A percentile compares a stretch with the other conserved stretches of the same genome.
Evolutionary conservation across 2,329 filamentous ascomycete species (phyloP).

Genomic region (Raffaelea albimanens): DNA sequence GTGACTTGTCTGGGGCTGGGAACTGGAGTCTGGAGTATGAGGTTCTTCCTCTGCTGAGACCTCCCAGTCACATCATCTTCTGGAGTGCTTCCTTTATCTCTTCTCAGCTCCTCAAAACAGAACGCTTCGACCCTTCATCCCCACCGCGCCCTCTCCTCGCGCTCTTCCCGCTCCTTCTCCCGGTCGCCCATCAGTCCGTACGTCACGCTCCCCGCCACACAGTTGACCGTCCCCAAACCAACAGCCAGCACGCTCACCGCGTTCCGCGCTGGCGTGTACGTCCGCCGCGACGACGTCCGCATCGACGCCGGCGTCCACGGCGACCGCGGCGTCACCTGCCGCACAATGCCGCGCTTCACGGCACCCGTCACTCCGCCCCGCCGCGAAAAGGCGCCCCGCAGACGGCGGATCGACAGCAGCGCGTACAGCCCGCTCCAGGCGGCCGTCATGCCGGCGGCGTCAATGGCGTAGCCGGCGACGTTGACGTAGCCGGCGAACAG

Average conservation of each 20-base stretch:
- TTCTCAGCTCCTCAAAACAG: too few species aligned
- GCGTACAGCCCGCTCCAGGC: slow-evolving; percentile 50
- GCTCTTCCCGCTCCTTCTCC: slow-evolving; percentile 36
- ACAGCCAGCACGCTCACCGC: slow-evolving; percentile 40
- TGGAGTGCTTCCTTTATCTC: too few species aligned
- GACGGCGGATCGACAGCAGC: slow-evolving; percentile 39
- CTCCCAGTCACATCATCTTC: too few species aligned
- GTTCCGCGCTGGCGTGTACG: slow-evolving; percentile 27
- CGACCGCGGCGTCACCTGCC: slow-evolving; percentile 6
- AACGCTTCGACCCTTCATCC: slow-evolving; percentile 12
- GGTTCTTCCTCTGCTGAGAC: too few species aligned
- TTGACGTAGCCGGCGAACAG: slow-evolving; percentile 50
- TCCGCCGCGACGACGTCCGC: slow-evolving; percentile 27
- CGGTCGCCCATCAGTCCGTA: slow-evolving; percentile 40
- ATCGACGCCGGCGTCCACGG: slow-evolving; percentile 20
- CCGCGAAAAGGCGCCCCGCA: slow-evolving; percentile 12
- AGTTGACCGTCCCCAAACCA: slow-evolving; percentile 38
- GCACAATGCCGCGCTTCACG: slow-evolving; percentile 6
- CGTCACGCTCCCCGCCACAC: slow-evolving; percentile 38
- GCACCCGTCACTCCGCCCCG: too few species aligned
- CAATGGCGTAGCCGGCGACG: slow-evolving; percentile 48
- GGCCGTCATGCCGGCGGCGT: slow-evolving; percentile 44
- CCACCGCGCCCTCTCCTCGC: slow-evolving; percentile 43
- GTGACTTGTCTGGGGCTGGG: too few species aligned
- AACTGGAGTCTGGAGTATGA: too few species aligned